Base-by-base conservation (phyloP, 2,329 filamentous ascomycete genomes). In the Hirsutella minnesotensis region DNA sequence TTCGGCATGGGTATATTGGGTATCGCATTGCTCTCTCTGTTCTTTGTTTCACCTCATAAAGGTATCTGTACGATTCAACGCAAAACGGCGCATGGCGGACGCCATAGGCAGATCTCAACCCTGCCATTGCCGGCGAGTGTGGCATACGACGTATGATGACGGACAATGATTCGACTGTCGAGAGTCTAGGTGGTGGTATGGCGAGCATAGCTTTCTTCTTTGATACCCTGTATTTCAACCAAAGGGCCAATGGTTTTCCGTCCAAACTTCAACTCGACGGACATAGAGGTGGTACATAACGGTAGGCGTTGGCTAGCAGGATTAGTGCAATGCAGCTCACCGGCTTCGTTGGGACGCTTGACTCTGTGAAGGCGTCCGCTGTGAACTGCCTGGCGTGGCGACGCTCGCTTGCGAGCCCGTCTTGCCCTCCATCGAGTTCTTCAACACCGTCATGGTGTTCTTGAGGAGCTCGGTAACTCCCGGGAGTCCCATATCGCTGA, bases 391-490 rank as follows among this genome's bases (percentile, higher is more conserved):
- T 7, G 24, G 24, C 24, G 24, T 27, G 24, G 24, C 7, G 12
- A 27, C 24, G 24, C 12, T 27, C 21, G 48, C 50, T 33, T 46
- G 51, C 27, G 49, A 48, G 39, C 43, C 48, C 44, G 49, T 33
- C 38, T 48, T 57, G 19, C 54, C 56, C 27, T 62, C 57, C 52
- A 60, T 63, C 29, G 63, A 61, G 46, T 67, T 74, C 62, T 78
- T 79, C 51, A 90, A 62, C 40, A 81, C 77, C 57, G 82, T 86
- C 76, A 92, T 87, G 1, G 85, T 89, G 52, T 79, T 86, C 59
- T 83, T 83, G 72, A 94, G 81, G 53, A 94, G 62, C 48, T 81
- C 72, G 15, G 75, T 73, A 24, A 90, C 69, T 0, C 87, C 87
- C 10, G 60, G 63, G 38, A 83, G 69, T 0, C 82, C 83, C 42